Evolutionary conservation across 305 asterid species (phyloP).

Genomic region (Rubia tinctorum): DNA sequence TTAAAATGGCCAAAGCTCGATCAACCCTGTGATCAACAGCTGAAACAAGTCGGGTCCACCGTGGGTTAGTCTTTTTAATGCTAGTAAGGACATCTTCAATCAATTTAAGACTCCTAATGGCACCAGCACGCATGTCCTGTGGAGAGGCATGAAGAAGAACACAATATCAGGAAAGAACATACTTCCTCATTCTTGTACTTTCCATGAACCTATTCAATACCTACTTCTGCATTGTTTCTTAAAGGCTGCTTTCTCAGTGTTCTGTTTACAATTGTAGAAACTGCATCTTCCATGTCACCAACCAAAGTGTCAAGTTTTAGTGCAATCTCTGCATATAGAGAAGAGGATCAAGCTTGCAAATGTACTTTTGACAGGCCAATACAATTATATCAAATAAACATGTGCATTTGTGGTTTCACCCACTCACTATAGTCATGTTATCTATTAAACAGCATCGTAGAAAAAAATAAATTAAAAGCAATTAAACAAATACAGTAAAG

Average conservation of each 20-base stretch:
- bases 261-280: conserved; percentile 59
- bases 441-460: neutral
- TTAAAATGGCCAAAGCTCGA: conserved; percentile 84
- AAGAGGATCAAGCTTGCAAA: conserved; percentile 18
- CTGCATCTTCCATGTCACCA: conserved; percentile 95
- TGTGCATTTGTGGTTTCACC: neutral
- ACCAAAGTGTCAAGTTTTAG: conserved; percentile 81
- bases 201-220: conserved; percentile 24
- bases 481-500: neutral
- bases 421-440: neutral
- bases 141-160: conserved; percentile 17
- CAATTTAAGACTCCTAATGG: conserved; percentile 58
- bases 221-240: conserved; percentile 55
- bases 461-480: neutral
- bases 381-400: neutral
- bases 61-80: conserved; percentile 67
- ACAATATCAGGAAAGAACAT: conserved; percentile 1
- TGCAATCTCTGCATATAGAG: conserved; percentile 63
- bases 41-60: conserved; percentile 75
- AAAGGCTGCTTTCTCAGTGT: conserved; percentile 62
- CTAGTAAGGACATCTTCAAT: conserved; percentile 68
- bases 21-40: conserved; percentile 97
- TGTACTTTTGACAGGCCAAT: neutral
- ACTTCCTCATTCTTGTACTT: neutral
- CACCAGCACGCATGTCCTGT: conserved; percentile 63